Conservation (phyloP, 2,329 filamentous ascomycete species). For the Monilinia vaccinii-corymbosi region DNA sequence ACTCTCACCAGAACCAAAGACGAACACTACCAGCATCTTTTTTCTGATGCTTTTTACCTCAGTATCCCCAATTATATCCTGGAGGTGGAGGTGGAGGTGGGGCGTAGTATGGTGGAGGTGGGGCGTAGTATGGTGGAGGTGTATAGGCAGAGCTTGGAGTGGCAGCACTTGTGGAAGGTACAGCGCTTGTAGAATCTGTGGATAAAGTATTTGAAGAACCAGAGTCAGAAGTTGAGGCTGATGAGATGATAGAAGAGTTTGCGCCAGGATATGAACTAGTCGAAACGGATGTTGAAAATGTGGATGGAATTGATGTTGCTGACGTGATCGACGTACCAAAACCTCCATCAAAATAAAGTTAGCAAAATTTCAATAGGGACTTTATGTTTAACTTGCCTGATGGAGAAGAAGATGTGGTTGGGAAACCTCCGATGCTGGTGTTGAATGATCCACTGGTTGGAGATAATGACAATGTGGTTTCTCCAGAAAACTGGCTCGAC, state of each 20-base stretch:
- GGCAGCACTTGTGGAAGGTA: not conserved
- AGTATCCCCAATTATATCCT: slow-evolving; percentile 2
- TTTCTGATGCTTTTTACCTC: not conserved
- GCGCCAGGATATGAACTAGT: not conserved
- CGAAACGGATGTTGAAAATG: slow-evolving; percentile 13
- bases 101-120: slow-evolving; percentile 9
- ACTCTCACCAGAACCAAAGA: slow-evolving; percentile 10
- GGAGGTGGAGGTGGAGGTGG: slow-evolving; percentile 5
- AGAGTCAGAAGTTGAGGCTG: not conserved
- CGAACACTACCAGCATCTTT: not conserved
- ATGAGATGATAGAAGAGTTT: slow-evolving; percentile 1
- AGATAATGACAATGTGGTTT: not conserved
- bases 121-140: slow-evolving; percentile 6
- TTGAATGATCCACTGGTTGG: not conserved
- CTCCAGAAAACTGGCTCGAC: slow-evolving; percentile 2
- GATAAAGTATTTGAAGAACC: not conserved
- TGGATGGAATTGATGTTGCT: slow-evolving; percentile 9
- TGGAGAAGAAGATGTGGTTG: not conserved
- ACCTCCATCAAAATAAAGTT: slow-evolving; percentile 1
- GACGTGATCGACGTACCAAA: slow-evolving; percentile 8
- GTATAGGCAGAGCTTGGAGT: not conserved
- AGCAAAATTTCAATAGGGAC: not conserved
- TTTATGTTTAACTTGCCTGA: not conserved
- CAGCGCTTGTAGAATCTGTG: not conserved
- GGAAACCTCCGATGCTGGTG: not conserved